Evolutionary conservation across 2,329 filamentous ascomycete genomes (phyloP).

Genomic region (Fusarium scirpi): DNA sequence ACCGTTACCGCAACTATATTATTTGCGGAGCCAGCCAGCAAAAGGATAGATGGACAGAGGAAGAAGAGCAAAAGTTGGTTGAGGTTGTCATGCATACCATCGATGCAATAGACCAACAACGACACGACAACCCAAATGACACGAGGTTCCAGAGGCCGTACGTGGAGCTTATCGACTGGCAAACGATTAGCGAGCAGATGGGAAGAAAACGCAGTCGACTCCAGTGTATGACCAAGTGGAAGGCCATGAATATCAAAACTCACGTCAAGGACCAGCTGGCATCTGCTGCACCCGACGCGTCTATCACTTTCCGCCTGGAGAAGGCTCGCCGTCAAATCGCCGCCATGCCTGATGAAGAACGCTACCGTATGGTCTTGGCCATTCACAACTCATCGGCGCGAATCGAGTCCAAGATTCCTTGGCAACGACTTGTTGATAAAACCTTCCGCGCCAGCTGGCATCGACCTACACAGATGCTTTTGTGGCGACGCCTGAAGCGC

Average conservation of each 20-base stretch:
- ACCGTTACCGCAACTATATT: constrained; percentile 77
- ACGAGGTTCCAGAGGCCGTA: constrained; percentile 56
- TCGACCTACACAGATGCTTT: constrained; percentile 52
- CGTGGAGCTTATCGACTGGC: constrained; percentile 73
- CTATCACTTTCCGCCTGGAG: constrained; percentile 57
- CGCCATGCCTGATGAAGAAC: constrained; percentile 59
- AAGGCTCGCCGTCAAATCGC: constrained; percentile 58
- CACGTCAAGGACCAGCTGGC: constrained; percentile 51
- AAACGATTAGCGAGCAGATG: constrained; percentile 72
- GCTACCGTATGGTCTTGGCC: constrained; percentile 57
- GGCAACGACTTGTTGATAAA: constrained; percentile 59
- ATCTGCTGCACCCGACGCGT: constrained; percentile 50
- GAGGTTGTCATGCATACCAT: constrained; percentile 62
- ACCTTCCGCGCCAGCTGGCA: constrained; percentile 56
- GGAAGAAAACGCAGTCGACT: constrained; percentile 70
- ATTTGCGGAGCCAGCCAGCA: constrained; percentile 66
- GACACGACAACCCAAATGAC: constrained; percentile 50
- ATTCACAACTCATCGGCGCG: constrained; percentile 57
- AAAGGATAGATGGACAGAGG: constrained; percentile 68
- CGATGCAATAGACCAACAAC: constrained; percentile 62
- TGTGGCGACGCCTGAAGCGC: constrained; percentile 56
- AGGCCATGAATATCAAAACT: constrained; percentile 55
- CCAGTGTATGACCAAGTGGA: constrained; percentile 78
- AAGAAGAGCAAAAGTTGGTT: constrained; percentile 68
- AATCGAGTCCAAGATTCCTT: constrained; percentile 62